These are phyloP conservation scores for Arthrinium phaeospermum DNA, from an alignment of 2,329 filamentous ascomycete species.

Conservation along the genomic window DNA sequence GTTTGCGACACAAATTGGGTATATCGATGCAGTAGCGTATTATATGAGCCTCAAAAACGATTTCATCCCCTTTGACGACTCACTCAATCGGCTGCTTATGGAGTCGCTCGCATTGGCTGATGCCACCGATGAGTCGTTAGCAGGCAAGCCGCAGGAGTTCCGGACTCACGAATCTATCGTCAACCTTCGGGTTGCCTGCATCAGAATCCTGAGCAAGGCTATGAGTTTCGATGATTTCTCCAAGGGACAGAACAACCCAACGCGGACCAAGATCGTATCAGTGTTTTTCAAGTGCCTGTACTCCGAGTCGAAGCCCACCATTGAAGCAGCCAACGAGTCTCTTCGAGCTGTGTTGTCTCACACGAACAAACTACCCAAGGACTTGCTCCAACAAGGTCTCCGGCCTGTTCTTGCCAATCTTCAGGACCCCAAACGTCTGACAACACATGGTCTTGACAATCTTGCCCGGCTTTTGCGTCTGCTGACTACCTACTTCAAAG, in stretches of 20 bases:
- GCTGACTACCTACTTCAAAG: slow-evolving; percentile 98
- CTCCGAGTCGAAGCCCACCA: slow-evolving; percentile 88
- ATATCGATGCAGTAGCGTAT: slow-evolving; percentile 97
- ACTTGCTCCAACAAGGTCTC: slow-evolving; percentile 90
- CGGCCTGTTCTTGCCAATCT: slow-evolving; percentile 96
- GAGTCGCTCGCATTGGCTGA: slow-evolving; percentile 94
- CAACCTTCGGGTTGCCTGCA: slow-evolving; percentile 88
- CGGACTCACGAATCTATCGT: slow-evolving; percentile 96
- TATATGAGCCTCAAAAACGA: slow-evolving; percentile 88
- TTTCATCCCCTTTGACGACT: slow-evolving; percentile 90
- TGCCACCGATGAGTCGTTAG: slow-evolving; percentile 89
- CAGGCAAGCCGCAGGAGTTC: slow-evolving; percentile 91
- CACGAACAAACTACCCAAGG: slow-evolving; percentile 91
- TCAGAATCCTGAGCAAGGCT: slow-evolving; percentile 89
- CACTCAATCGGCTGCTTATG: slow-evolving; percentile 86
- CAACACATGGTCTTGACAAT: slow-evolving; percentile 87
- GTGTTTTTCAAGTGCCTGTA: slow-evolving; percentile 99
- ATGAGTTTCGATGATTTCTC: slow-evolving; percentile 93
- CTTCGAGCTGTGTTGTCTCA: slow-evolving; percentile 86
- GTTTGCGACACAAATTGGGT: slow-evolving; percentile 95
- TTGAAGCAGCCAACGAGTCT: slow-evolving; percentile 90
- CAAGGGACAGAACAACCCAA: slow-evolving; percentile 71
- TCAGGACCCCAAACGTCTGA: slow-evolving; percentile 90
- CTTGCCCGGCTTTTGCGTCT: slow-evolving; percentile 87
- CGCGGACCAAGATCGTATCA: slow-evolving; percentile 77